A percentile compares a stretch with the other conserved stretches of the same genome.
Evolutionary conservation across 2,329 filamentous ascomycete genomes (phyloP).

Genomic region (Lasiodiplodia gonubiensis): DNA sequence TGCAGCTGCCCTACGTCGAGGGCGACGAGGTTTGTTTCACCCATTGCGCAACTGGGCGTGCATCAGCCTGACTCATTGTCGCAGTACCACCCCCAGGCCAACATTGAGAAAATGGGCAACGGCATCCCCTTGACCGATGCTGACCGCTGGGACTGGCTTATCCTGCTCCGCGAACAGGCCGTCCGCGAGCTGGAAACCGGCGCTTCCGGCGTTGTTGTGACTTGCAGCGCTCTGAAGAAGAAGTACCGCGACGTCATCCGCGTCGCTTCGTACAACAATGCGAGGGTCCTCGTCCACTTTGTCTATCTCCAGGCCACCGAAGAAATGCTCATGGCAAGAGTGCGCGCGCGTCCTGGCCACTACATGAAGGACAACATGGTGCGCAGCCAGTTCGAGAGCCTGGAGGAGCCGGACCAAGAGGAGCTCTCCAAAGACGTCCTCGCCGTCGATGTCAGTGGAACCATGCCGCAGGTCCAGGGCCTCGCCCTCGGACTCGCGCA

Average conservation of each 20-base stretch:
- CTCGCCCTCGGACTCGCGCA: conserved; percentile 49
- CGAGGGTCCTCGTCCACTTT: conserved; percentile 72
- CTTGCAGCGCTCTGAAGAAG: conserved; percentile 93
- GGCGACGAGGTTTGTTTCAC: conserved; percentile 55
- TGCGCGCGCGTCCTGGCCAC: conserved; percentile 76
- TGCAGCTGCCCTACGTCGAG: conserved; percentile 56
- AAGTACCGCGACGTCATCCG: conserved; percentile 83
- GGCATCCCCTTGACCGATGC: conserved; percentile 86
- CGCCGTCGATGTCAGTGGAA: conserved; percentile 53
- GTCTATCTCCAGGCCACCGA: conserved; percentile 85
- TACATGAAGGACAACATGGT: conserved; percentile 99
- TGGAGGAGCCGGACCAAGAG: conserved; percentile 79
- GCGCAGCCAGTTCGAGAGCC: conserved; percentile 82
- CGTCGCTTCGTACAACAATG: conserved; percentile 54
- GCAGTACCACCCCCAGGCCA: conserved; percentile 57
- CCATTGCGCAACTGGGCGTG: conserved; percentile 10
- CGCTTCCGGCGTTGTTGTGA: conserved; percentile 77
- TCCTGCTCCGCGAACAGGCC: conserved; percentile 54
- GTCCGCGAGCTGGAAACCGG: conserved; percentile 44
- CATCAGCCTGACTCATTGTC: conserved; percentile 12
- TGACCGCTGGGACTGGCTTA: conserved; percentile 97
- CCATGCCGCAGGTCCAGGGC: conserved; percentile 46
- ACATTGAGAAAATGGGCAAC: conserved; percentile 81
- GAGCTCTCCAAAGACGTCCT: conserved; percentile 61
- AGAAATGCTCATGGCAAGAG: conserved; percentile 75